phyloP scores from a whole-genome alignment of 2,329 filamentous ascomycete species.

The Clonostachys sp. region DNA sequence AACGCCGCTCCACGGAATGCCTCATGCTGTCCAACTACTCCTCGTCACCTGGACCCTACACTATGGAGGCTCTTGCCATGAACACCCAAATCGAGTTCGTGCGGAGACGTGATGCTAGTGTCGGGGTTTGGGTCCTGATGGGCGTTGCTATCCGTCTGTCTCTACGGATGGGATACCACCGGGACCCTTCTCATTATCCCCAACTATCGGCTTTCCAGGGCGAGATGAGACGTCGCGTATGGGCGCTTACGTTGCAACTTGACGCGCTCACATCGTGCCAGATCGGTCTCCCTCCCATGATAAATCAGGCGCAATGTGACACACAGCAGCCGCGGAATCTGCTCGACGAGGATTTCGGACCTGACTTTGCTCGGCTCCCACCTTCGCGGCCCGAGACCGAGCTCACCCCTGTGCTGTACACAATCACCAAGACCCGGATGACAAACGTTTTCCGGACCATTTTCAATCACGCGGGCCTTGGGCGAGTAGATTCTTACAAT shows the following conservation, averaged over 20 bases:
- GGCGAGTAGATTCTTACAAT: conserved; percentile 3
- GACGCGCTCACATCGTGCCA: conserved; percentile 61
- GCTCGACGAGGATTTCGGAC: conserved; percentile 5
- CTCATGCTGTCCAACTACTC: too few relatives aligned
- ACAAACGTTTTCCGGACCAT: neutral
- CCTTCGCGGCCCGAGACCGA: conserved; percentile 4
- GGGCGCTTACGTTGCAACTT: conserved; percentile 45
- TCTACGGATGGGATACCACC: conserved; percentile 54
- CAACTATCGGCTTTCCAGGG: conserved; percentile 41
- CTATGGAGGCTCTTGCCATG: too few relatives aligned
- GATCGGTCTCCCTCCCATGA: conserved; percentile 59
- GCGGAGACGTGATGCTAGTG: too few relatives aligned
- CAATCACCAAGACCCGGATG: too few relatives aligned
- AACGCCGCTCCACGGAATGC: too few relatives aligned
- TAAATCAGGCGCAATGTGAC: conserved; percentile 17
- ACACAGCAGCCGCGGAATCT: conserved; percentile 6
- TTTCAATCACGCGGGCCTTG: neutral
- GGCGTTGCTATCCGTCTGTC: conserved; percentile 47
- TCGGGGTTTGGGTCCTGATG: conserved; percentile 26
- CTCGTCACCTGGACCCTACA: too few relatives aligned
- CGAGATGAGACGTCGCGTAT: conserved; percentile 42
- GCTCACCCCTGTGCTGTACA: conserved; percentile 6
- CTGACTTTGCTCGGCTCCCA: conserved; percentile 3
- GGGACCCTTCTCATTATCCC: conserved; percentile 46
- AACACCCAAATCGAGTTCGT: too few relatives aligned